Conservation (phyloP, 306 rosid genomes). For the Glycine soja region DNA sequence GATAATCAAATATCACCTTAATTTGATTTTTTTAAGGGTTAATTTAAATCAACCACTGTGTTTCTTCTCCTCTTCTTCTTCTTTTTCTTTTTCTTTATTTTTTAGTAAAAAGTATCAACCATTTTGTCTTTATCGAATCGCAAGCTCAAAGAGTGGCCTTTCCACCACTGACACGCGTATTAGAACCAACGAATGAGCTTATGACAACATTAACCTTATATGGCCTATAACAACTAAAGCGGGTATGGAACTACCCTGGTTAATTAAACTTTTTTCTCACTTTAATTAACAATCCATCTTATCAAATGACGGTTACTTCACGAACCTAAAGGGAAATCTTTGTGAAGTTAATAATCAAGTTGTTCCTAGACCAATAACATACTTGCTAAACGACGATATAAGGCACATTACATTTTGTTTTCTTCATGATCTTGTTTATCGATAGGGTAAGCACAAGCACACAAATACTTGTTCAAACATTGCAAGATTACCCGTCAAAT, state of each 20-base stretch:
- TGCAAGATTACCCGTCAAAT: slow-evolving; percentile 18
- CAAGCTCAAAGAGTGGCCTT: background rate
- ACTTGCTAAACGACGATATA: background rate
- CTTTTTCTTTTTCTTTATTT: no score
- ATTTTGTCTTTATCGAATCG: background rate
- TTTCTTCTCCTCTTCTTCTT: no score
- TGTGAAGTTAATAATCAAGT: background rate
- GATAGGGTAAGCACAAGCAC: background rate
- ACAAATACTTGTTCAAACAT: background rate
- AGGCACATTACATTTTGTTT: background rate
- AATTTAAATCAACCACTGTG: no score
- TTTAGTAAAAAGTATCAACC: no score
- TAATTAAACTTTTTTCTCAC: no score
- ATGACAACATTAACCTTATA: background rate
- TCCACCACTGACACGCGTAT: background rate
- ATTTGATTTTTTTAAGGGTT: no score
- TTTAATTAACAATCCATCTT: no score
- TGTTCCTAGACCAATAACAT: background rate
- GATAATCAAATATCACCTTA: no score
- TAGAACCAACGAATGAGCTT: background rate
- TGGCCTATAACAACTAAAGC: no score
- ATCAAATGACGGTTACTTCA: background rate
- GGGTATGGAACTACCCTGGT: no score
- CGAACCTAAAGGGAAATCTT: background rate
- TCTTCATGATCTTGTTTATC: background rate